Conservation (phyloP, 2,329 filamentous ascomycete species). For the Fusarium anguioides region DNA sequence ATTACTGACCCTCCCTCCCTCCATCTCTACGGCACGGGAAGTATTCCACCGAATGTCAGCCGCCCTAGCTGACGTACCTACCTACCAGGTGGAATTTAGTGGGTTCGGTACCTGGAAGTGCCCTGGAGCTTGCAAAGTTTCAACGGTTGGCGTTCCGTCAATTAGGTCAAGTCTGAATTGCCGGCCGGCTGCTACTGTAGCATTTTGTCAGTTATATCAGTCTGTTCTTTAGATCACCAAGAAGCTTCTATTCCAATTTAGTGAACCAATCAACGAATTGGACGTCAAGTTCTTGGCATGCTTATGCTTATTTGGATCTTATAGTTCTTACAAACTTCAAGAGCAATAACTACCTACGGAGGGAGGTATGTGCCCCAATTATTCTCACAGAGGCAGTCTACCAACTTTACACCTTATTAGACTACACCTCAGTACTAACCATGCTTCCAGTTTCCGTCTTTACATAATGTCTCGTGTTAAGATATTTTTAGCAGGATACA, state of each 20-base stretch:
- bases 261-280: not conserved
- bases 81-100: slow-evolving; percentile 40
- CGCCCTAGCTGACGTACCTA: slow-evolving; percentile 1
- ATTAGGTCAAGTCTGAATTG: slow-evolving; percentile 18
- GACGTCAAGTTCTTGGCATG: not conserved
- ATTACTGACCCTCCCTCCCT: slow-evolving; percentile 31
- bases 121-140: slow-evolving; percentile 33
- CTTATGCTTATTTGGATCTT: not conserved
- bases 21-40: slow-evolving; percentile 11
- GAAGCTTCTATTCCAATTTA: not conserved
- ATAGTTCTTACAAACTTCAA: not conserved
- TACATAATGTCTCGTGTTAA: not conserved
- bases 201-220: not conserved
- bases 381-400: not conserved
- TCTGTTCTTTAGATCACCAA: not conserved
- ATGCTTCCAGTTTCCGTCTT: not conserved
- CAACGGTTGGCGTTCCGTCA: slow-evolving; percentile 20
- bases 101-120: slow-evolving; percentile 29
- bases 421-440: not conserved
- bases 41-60: slow-evolving; percentile 44
- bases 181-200: slow-evolving; percentile 20
- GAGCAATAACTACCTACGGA: no score
- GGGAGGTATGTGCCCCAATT: not conserved
- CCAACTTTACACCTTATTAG: not conserved
- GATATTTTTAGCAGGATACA: not conserved